These are phyloP conservation scores for Shiraia bambusicola DNA, from an alignment of 2,329 filamentous ascomycete species.

Conservation along the genomic window DNA sequence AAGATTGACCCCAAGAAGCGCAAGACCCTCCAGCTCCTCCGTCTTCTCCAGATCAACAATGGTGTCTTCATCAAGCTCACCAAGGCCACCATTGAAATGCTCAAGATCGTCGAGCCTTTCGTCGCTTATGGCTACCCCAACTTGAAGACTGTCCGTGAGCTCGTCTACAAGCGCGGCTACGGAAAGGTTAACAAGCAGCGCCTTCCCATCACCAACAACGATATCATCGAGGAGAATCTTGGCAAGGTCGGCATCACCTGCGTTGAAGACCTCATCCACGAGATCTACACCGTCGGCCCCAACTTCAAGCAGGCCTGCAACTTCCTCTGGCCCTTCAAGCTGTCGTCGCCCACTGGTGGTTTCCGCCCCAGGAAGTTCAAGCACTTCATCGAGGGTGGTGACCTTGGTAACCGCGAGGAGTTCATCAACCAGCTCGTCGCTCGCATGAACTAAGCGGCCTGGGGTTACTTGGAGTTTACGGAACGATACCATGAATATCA, in stretches of 20 bases:
- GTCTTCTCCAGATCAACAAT: slow-evolving; percentile 99
- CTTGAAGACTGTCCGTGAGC: slow-evolving; percentile 98
- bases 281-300: slow-evolving; percentile 95
- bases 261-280: slow-evolving; percentile 98
- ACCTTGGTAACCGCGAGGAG: slow-evolving; percentile 97
- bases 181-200: slow-evolving; percentile 99
- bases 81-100: slow-evolving; percentile 97
- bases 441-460: slow-evolving; percentile 86
- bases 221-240: slow-evolving; percentile 93
- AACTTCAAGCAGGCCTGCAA: slow-evolving; percentile 99
- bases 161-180: slow-evolving; percentile 97
- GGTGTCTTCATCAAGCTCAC: slow-evolving; percentile 96
- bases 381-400: slow-evolving; percentile 99
- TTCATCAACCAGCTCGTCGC: slow-evolving; percentile 95
- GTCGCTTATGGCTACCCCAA: slow-evolving; percentile 99
- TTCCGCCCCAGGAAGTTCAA: slow-evolving; percentile 98
- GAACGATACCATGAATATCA: slow-evolving; percentile 33
- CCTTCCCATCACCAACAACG: slow-evolving; percentile 93
- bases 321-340: slow-evolving; percentile 99
- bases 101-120: slow-evolving; percentile 97
- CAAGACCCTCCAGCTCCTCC: slow-evolving; percentile 99
- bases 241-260: slow-evolving; percentile 95
- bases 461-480: slow-evolving; percentile 28
- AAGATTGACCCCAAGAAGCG: slow-evolving; percentile 99
- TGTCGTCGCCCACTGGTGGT: slow-evolving; percentile 95